A percentile compares a stretch with the other conserved stretches of the same genome.
Conservation (phyloP, 2,329 filamentous ascomycete genomes). For the Pseudogymnoascus sp. region DNA sequence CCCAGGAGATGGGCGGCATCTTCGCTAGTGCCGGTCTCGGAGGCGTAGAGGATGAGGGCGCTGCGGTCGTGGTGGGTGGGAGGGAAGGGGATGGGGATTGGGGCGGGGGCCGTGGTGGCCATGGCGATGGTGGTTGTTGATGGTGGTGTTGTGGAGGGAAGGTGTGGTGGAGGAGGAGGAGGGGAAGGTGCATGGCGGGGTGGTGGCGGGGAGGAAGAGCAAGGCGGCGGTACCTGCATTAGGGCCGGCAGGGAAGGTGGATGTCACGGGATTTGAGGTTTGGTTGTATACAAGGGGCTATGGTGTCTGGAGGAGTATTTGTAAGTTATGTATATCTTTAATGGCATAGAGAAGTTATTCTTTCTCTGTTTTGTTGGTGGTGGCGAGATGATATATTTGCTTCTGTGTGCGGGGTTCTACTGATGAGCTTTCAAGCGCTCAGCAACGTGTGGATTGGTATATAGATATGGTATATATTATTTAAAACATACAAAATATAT, state of each 20-base stretch:
- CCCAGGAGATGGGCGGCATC: slow-evolving; percentile 84
- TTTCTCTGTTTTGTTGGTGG: background rate
- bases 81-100: background rate
- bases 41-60: slow-evolving; percentile 77
- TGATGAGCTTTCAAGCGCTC: background rate
- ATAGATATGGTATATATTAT: background rate
- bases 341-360: background rate
- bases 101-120: background rate
- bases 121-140: background rate
- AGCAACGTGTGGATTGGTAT: background rate
- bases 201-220: background rate
- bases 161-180: background rate
- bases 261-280: background rate
- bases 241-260: background rate
- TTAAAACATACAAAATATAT: background rate
- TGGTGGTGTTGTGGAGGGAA: background rate
- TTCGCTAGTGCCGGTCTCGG: slow-evolving; percentile 90
- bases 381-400: background rate
- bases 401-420: background rate
- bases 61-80: slow-evolving; percentile 30
- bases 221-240: background rate
- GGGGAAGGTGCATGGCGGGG: background rate
- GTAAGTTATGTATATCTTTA: background rate
- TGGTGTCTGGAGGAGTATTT: background rate
- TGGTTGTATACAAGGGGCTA: background rate